phyloP scores from a whole-genome alignment of 257 asterid species.

The Solanum megistacrolobum region DNA sequence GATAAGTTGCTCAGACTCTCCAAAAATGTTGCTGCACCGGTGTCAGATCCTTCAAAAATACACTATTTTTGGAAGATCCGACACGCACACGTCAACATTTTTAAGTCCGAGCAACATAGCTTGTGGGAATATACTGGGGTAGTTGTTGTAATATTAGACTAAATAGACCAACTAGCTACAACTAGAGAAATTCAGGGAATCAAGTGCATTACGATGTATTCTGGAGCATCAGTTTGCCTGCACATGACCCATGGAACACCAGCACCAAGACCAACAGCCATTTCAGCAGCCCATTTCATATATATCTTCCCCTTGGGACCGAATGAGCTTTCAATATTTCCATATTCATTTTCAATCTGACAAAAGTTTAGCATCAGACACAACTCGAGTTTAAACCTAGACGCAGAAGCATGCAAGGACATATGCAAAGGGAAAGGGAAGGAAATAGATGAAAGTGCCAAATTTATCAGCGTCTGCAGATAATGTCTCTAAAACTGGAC shows the following conservation, averaged over 20 bases:
- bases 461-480: neutral
- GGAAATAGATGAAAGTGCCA: neutral
- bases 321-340: conserved; percentile 68
- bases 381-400: neutral
- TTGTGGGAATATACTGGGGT: neutral
- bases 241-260: conserved; percentile 99
- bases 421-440: neutral
- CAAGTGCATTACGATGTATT: conserved; percentile 47
- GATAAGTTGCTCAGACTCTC: neutral
- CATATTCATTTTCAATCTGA: conserved; percentile 96
- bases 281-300: conserved; percentile 86
- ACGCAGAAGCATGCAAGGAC: neutral
- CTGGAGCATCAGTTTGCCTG: conserved; percentile 94
- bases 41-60: neutral
- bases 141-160: neutral
- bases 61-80: neutral
- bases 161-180: neutral
- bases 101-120: neutral
- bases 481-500: neutral
- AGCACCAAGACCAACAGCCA: conserved; percentile 90
- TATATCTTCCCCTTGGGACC: conserved; percentile 65
- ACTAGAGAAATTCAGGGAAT: conserved; percentile 7
- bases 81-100: neutral
- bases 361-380: neutral
- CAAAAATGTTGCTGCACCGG: neutral